phyloP scores from a whole-genome alignment of 2,329 filamentous ascomycete species.

The Blastomyces gilchristii region DNA sequence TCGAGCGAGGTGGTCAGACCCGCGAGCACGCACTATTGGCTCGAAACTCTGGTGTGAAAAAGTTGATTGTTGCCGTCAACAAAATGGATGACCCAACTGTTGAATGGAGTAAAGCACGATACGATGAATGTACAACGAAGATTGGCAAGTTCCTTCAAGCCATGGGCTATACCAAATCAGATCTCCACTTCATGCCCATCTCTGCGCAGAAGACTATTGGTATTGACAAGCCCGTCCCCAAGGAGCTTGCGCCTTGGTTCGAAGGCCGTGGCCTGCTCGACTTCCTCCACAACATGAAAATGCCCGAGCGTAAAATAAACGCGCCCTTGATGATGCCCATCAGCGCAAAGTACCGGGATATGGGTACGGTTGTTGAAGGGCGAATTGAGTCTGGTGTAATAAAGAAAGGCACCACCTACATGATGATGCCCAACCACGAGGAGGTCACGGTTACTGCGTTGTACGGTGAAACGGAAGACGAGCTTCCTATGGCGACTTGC shows the following conservation, averaged over 20 bases:
- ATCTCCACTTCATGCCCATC: conserved; percentile 92
- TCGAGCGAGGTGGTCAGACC: conserved; percentile 93
- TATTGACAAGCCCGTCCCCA: conserved; percentile 79
- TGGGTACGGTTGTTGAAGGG: conserved; percentile 95
- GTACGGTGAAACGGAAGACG: conserved; percentile 94
- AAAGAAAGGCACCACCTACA: conserved; percentile 74
- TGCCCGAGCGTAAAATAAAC: conserved; percentile 89
- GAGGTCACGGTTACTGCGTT: conserved; percentile 70
- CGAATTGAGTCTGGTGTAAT: conserved; percentile 92
- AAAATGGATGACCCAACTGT: conserved; percentile 99
- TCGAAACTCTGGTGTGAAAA: conserved; percentile 97
- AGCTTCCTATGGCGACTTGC: conserved; percentile 68
- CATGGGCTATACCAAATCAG: conserved; percentile 90
- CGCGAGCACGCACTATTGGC: conserved; percentile 96
- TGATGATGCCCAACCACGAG: conserved; percentile 95
- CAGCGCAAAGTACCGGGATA: conserved; percentile 89
- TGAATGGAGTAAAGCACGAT: conserved; percentile 87
- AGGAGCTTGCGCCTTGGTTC: conserved; percentile 70
- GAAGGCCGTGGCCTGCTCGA: conserved; percentile 84
- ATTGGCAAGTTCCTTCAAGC: conserved; percentile 79
- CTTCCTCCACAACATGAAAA: conserved; percentile 87
- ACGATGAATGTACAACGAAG: conserved; percentile 87
- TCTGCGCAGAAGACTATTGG: conserved; percentile 77
- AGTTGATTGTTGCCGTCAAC: conserved; percentile 88
- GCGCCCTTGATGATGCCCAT: conserved; percentile 99